Evolutionary conservation across 129 eudicot species (phyloP).

Genomic region (Glebionis coronaria): DNA sequence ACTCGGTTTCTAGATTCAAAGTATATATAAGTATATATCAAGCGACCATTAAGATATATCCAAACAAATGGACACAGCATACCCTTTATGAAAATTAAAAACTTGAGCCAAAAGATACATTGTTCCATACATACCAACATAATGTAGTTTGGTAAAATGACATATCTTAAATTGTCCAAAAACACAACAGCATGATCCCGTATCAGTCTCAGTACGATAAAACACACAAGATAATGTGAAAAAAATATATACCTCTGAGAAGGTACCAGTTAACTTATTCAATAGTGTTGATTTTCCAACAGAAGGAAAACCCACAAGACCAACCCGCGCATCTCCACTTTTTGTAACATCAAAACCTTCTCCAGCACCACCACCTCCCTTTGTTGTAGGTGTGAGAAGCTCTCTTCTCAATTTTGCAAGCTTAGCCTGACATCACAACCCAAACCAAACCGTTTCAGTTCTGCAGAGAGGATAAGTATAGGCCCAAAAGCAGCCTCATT

Average conservation of each 20-base stretch:
- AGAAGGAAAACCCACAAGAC: conserved; percentile 97
- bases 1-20: background rate
- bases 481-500: background rate
- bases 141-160: background rate
- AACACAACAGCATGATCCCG: no score
- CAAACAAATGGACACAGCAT: background rate
- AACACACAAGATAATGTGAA: background rate
- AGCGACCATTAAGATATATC: background rate
- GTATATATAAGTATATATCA: no score
- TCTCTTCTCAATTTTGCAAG: conserved; percentile 96
- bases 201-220: background rate
- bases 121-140: background rate
- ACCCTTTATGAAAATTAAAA: background rate
- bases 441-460: conserved; percentile 16
- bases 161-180: background rate
- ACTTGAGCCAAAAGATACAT: background rate
- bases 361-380: conserved; percentile 99
- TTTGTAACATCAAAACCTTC: conserved; percentile 99
- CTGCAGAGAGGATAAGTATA: conserved; percentile 1
- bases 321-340: conserved; percentile 99
- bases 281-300: conserved; percentile 97
- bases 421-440: conserved; percentile 60
- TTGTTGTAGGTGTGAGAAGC: conserved; percentile 78
- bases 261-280: conserved; percentile 92
- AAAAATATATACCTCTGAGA: conserved; percentile 74